phyloP scores from a whole-genome alignment of 2,329 filamentous ascomycete genomes.

The Diaporthe caulivora region DNA sequence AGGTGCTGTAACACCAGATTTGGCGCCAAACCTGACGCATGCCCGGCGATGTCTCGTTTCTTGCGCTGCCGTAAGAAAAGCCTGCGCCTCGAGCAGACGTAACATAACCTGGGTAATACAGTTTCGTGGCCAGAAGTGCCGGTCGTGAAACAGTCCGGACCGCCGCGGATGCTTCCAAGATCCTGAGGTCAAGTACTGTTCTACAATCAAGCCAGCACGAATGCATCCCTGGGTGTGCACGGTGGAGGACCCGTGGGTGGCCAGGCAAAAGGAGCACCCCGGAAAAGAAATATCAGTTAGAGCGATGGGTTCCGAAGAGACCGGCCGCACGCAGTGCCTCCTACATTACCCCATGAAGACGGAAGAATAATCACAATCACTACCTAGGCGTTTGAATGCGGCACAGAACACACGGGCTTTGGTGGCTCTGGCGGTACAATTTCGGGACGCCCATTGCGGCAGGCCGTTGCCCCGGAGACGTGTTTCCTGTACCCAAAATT shows the following conservation, averaged over 20 bases:
- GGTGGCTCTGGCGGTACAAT: not conserved
- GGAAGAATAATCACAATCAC: not conserved
- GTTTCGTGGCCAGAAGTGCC: not conserved
- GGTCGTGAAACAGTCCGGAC: not conserved
- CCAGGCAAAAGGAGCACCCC: not conserved
- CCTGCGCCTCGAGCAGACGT: not conserved
- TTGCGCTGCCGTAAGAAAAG: not conserved
- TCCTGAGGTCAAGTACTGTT: not conserved
- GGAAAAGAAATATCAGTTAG: too few species aligned
- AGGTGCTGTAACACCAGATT: not conserved
- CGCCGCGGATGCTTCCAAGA: not conserved
- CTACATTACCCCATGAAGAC: not conserved
- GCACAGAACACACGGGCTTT: too few species aligned
- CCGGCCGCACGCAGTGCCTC: too few species aligned
- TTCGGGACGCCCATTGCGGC: not conserved
- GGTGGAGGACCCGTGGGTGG: not conserved
- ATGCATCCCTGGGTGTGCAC: not conserved
- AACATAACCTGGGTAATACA: not conserved
- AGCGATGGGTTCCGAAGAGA: not conserved
- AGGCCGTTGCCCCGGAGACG: conserved; percentile 35
- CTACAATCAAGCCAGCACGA: not conserved
- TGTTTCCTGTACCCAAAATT: not conserved
- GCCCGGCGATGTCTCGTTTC: not conserved
- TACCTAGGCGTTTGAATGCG: too few species aligned
- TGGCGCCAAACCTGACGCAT: not conserved